phyloP scores from a whole-genome alignment of 2,329 filamentous ascomycete genomes.

The Cladophialophora bantiana region DNA sequence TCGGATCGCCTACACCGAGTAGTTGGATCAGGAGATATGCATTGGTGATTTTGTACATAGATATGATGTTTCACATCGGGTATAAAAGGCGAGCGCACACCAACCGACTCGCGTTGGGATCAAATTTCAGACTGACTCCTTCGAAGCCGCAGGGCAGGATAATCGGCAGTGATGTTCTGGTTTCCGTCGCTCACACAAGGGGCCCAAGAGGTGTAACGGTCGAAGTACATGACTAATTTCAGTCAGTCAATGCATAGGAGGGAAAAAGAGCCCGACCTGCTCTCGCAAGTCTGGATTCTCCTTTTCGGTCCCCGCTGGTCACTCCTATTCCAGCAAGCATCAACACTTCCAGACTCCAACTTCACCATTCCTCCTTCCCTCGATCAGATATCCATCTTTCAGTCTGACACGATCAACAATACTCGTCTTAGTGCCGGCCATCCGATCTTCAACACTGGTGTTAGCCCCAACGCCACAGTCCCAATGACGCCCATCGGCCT shows the following conservation, averaged over 20 bases:
- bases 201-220: background rate
- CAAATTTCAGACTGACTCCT: background rate
- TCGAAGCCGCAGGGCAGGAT: background rate
- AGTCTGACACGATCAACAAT: slow-evolving; percentile 86
- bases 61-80: background rate
- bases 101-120: background rate
- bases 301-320: background rate
- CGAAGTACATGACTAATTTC: background rate
- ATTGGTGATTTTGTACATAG: slow-evolving; percentile 5
- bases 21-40: background rate
- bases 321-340: slow-evolving; percentile 21
- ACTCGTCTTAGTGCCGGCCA: slow-evolving; percentile 68
- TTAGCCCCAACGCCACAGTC: slow-evolving; percentile 86
- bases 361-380: slow-evolving; percentile 84
- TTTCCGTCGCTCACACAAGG: background rate
- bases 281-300: background rate
- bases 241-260: background rate
- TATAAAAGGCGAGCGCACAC: background rate
- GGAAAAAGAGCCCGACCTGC: background rate
- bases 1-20: background rate
- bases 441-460: slow-evolving; percentile 58
- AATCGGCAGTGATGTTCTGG: background rate
- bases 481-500: slow-evolving; percentile 94
- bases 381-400: slow-evolving; percentile 91
- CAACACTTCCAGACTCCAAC: slow-evolving; percentile 90